Percentiles rank a stretch among this genome's conserved stretches.
These are phyloP conservation scores for Zostera marina DNA, from an alignment of 116 monocot species.

Conservation along the genomic window DNA sequence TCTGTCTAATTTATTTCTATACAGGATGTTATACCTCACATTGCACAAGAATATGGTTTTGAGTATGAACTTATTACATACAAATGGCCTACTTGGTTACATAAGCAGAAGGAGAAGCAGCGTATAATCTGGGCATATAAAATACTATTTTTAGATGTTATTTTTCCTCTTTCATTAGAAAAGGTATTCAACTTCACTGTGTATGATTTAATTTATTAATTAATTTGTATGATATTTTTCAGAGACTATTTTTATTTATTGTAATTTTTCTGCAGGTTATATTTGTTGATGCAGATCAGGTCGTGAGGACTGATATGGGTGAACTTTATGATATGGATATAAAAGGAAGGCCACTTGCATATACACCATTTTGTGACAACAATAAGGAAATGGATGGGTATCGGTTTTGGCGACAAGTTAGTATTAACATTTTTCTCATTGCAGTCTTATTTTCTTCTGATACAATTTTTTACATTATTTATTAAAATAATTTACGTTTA, in stretches of 20 bases:
- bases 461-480: neutral
- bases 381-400: constrained; percentile 99
- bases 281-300: constrained; percentile 98
- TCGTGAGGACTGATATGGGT: constrained; percentile 94
- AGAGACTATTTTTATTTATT: neutral
- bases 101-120: constrained; percentile 98
- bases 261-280: constrained; percentile 51
- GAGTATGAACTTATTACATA: constrained; percentile 95
- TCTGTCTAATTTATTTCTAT: neutral
- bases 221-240: neutral
- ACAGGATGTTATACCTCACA: constrained; percentile 93
- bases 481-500: neutral
- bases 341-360: constrained; percentile 89
- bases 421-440: neutral
- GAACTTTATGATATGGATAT: constrained; percentile 96
- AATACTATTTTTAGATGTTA: constrained; percentile 98
- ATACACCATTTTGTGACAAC: constrained; percentile 98
- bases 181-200: constrained; percentile 32
- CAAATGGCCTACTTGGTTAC: constrained; percentile 99
- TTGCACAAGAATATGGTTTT: constrained; percentile 91
- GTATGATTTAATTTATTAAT: neutral
- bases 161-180: constrained; percentile 84
- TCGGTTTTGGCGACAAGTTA: constrained; percentile 91
- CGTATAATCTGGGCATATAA: constrained; percentile 99
- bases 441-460: neutral